A percentile compares a stretch with the other conserved stretches of the same genome.
These are phyloP conservation scores for Aureobasidium musti DNA, from an alignment of 2,329 filamentous ascomycete genomes.

Conservation along the genomic window DNA sequence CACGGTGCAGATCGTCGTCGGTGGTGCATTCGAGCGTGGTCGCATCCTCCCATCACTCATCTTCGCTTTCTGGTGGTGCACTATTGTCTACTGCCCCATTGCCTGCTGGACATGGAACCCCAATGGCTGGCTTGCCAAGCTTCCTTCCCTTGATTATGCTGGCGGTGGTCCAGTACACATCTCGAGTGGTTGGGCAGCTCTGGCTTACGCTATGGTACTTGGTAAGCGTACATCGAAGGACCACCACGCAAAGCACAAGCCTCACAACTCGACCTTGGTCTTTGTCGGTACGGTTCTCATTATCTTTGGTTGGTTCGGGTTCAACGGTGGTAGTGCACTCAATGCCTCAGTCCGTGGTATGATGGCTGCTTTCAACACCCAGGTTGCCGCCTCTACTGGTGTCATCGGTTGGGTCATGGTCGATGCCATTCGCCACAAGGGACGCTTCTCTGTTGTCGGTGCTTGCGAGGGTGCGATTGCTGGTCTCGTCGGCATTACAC, in stretches of 20 bases:
- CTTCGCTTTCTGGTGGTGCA: constrained; percentile 65
- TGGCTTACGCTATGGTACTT: constrained; percentile 65
- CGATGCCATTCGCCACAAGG: constrained; percentile 55
- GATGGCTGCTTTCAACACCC: constrained; percentile 60
- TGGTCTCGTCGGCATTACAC: constrained; percentile 55
- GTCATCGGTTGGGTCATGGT: constrained; percentile 58
- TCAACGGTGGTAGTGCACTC: constrained; percentile 59
- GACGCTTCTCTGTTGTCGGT: constrained; percentile 58
- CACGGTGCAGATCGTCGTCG: constrained; percentile 66
- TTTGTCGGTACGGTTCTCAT: constrained; percentile 57
- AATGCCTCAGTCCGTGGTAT: constrained; percentile 57
- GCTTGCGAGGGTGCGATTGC: constrained; percentile 61
- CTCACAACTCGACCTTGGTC: constrained; percentile 65
- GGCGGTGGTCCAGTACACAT: constrained; percentile 64
- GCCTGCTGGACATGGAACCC: constrained; percentile 69
- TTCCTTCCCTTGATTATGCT: constrained; percentile 60
- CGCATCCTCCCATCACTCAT: constrained; percentile 65
- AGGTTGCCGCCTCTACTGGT: constrained; percentile 57
- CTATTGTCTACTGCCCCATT: constrained; percentile 64
- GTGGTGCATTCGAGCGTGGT: constrained; percentile 65
- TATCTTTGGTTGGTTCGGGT: constrained; percentile 58
- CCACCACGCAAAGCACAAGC: constrained; percentile 55
- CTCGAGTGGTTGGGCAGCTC: constrained; percentile 61
- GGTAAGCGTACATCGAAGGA: constrained; percentile 58
- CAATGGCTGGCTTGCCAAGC: constrained; percentile 65